phyloP scores from a whole-genome alignment of 768 basidiomycete genomes.

The Nevesoporus exiguus region DNA sequence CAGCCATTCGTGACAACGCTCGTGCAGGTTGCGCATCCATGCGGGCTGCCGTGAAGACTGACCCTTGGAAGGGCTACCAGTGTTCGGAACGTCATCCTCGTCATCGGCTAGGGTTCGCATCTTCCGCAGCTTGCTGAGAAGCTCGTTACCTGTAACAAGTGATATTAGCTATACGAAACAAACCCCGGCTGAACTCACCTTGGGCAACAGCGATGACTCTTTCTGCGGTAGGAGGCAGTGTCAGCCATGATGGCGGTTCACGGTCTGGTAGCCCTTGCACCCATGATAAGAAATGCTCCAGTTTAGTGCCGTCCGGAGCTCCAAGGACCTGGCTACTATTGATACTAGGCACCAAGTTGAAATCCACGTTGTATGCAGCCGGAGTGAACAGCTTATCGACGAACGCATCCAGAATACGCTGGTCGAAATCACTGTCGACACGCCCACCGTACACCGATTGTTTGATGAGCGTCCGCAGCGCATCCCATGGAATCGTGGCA shows the following conservation, averaged over 20 bases:
- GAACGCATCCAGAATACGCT: constrained; percentile 87
- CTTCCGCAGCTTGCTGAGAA: constrained; percentile 85
- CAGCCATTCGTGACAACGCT: constrained; percentile 85
- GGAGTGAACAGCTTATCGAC: constrained; percentile 88
- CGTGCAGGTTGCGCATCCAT: constrained; percentile 88
- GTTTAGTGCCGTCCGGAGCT: constrained; percentile 88
- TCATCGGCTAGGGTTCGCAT: constrained; percentile 89
- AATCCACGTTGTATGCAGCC: constrained; percentile 88
- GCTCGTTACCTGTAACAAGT: constrained; percentile 59
- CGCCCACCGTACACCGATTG: constrained; percentile 95
- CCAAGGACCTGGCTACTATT: constrained; percentile 54
- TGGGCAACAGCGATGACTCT: constrained; percentile 87
- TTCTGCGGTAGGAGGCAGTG: constrained; percentile 89
- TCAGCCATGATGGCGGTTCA: constrained; percentile 93
- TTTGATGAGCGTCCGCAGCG: constrained; percentile 89
- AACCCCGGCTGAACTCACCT: constrained; percentile 46
- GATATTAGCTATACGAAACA: background rate
- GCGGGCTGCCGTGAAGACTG: constrained; percentile 77
- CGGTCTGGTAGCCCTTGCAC: constrained; percentile 85
- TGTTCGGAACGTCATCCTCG: constrained; percentile 60
- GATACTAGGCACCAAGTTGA: constrained; percentile 73
- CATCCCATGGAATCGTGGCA: constrained; percentile 89
- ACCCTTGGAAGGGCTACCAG: constrained; percentile 56
- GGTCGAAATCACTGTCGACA: constrained; percentile 94
- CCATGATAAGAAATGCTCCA: constrained; percentile 91